Conservation (phyloP, 129 eudicot species). For the Saposhnikovia divaricata region DNA sequence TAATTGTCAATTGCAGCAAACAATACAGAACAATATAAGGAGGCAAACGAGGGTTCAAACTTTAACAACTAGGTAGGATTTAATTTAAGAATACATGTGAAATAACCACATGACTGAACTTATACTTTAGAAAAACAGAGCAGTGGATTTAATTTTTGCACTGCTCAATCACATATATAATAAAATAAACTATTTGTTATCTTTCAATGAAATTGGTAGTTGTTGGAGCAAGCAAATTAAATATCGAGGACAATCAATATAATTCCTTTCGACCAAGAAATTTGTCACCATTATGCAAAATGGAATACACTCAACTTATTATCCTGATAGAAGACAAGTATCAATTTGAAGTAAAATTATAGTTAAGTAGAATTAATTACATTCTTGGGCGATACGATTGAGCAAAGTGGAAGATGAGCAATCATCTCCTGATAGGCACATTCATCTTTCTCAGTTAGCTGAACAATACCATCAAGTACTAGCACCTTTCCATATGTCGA, state of each 20-base stretch:
- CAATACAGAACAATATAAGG: neutral
- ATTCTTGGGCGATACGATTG: slow-evolving; percentile 73
- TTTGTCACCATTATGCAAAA: neutral
- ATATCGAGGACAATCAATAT: no score
- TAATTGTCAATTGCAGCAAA: neutral
- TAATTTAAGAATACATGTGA: no score
- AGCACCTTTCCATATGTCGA: slow-evolving; percentile 79
- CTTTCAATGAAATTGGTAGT: no score
- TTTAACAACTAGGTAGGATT: neutral
- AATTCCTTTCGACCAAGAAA: no score
- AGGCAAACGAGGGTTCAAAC: neutral
- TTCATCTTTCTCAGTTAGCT: slow-evolving; percentile 86
- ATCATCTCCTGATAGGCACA: slow-evolving; percentile 98
- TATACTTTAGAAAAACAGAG: no score
- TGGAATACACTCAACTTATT: no score
- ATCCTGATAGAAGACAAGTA: neutral
- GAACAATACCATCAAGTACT: slow-evolving; percentile 94
- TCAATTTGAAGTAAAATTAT: neutral
- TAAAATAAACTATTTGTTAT: no score
- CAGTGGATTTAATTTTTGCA: no score
- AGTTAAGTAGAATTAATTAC: slow-evolving; percentile 32
- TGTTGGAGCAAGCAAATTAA: no score
- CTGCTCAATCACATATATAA: no score
- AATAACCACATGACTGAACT: no score
- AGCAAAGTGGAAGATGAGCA: slow-evolving; percentile 90